These are phyloP conservation scores for Cryptococcus sp. DNA, from an alignment of 1,284 basidiomycete genomes.

Conservation along the genomic window DNA sequence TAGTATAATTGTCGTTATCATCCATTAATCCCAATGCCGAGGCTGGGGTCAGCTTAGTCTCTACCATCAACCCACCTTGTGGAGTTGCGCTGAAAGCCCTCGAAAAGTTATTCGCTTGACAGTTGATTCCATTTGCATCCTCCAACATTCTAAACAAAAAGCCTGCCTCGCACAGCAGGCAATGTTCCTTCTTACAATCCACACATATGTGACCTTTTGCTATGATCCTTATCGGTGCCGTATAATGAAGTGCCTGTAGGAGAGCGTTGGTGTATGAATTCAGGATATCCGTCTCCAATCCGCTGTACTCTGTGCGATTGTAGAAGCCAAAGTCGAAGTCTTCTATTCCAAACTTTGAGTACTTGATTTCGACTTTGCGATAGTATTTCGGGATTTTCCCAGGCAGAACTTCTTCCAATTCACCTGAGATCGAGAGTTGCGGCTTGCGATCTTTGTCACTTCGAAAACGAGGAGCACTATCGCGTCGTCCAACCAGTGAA, in stretches of 20 bases:
- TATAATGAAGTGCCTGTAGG: slow-evolving; percentile 85
- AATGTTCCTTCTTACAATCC: slow-evolving; percentile 81
- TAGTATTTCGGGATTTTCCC: slow-evolving; percentile 74
- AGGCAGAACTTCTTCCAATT: slow-evolving; percentile 23
- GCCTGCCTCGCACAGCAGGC: slow-evolving; percentile 90
- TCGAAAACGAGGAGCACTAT: slow-evolving; percentile 64
- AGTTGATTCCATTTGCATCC: slow-evolving; percentile 89
- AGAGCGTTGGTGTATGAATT: slow-evolving; percentile 96
- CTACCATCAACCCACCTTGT: slow-evolving; percentile 56
- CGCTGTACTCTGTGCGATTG: slow-evolving; percentile 83
- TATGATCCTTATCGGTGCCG: slow-evolving; percentile 67
- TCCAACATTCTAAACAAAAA: slow-evolving; percentile 94
- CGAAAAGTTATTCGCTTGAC: slow-evolving; percentile 95
- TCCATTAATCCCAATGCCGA: slow-evolving; percentile 87
- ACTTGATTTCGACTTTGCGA: slow-evolving; percentile 92
- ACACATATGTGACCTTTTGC: slow-evolving; percentile 89
- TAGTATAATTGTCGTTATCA: slow-evolving; percentile 67
- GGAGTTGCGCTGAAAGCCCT: slow-evolving; percentile 74
- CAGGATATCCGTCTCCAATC: slow-evolving; percentile 92
- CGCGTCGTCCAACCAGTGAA: slow-evolving; percentile 27
- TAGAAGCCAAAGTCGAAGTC: slow-evolving; percentile 99
- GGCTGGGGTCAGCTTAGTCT: slow-evolving; percentile 53
- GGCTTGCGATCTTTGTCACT: slow-evolving; percentile 62
- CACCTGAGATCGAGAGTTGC: slow-evolving; percentile 41
- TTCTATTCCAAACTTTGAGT: slow-evolving; percentile 95